Base-by-base conservation (phyloP, 331 rosid species). In the Dryas integrifolia region DNA sequence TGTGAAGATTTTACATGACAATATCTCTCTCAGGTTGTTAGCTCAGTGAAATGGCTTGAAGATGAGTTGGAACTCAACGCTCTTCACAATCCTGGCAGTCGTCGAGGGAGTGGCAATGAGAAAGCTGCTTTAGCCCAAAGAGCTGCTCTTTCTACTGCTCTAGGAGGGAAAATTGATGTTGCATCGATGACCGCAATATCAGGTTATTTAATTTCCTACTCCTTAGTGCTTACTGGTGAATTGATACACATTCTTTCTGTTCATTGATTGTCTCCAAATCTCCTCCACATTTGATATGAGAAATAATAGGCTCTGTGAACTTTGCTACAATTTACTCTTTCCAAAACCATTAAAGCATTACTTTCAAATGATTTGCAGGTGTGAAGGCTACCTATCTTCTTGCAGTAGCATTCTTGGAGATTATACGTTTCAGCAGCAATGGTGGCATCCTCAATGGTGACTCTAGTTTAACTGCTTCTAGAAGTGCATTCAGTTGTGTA, bases 31-130 rank as follows among this genome's bases (percentile, higher is more conserved):
- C 68, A 95, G 98, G 97, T 95, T 83, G 98, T 91, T 77, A 95
- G 98, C 84, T 89, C 97, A 0, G 98, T 95, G 70, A 95, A 95
- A 85, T 95, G 98, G 98, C 97, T 95, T 44, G 98, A 95, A 87
- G 98, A 95, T 71, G 98, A 95, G 83, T 79, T 95, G 82, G 98
- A 95, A 77, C 87, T 95, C 80, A 91, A 91, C 85, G 97, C 98
- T 67, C 96, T 95, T 72, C 97, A 91, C 92, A 91, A 89, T 72
- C 97, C 98, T 8, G 96, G 95, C 15, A 92, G 98, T 76, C 81
- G 96, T 69, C 89, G 77, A 53, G 97, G 98, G 69, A 88, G 88
- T 83, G 92, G 98, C 72, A 91, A 89, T 74, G 98, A 95, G 86
- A 95, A 95, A 85, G 97, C 92, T 77, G 98, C 97, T 79, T 75